Evolutionary conservation across 108 stramenopile genomes (phyloP).

Genomic region (Skeletonema tropicum): DNA sequence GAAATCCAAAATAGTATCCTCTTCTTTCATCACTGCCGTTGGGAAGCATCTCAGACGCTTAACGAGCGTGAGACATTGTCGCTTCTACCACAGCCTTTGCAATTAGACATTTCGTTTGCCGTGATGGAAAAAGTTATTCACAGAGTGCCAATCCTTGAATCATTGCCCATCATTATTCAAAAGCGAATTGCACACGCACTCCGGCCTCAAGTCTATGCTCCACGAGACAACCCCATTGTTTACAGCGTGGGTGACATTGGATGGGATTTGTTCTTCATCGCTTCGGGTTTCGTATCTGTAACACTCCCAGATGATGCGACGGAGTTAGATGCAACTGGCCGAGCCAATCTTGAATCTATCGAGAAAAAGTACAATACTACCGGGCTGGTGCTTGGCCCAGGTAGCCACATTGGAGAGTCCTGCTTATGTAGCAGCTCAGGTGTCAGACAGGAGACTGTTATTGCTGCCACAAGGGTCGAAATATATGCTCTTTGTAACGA

Average conservation of each 20-base stretch:
- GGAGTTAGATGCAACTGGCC: conserved; percentile 49
- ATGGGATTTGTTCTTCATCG: conserved; percentile 58
- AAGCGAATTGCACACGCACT: conserved; percentile 48
- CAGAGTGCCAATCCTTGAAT: conserved; percentile 38
- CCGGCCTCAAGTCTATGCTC: conserved; percentile 34
- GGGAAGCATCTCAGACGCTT: conserved; percentile 33
- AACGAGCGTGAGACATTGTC: conserved; percentile 48
- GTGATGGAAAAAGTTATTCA: conserved; percentile 37
- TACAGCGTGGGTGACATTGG: conserved; percentile 63
- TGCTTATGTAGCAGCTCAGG: conserved; percentile 51
- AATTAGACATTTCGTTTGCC: conserved; percentile 51
- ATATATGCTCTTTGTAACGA: conserved; percentile 45
- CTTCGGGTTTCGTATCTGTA: conserved; percentile 41
- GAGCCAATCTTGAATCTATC: conserved; percentile 6
- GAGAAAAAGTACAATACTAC: conserved; percentile 38
- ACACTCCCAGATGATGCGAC: conserved; percentile 42
- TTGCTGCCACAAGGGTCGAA: conserved; percentile 39
- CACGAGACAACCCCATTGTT: conserved; percentile 18
- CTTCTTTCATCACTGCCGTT: conserved; percentile 45
- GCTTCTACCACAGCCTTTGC: conserved; percentile 53
- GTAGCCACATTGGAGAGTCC: conserved; percentile 64
- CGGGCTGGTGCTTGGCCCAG: conserved; percentile 25
- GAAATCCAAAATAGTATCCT: conserved; percentile 41
- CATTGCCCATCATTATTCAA: conserved; percentile 23
- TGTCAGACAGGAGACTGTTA: conserved; percentile 55